Evolutionary conservation across 2,329 filamentous ascomycete species (phyloP).

Genomic region (Curvularia sp.): DNA sequence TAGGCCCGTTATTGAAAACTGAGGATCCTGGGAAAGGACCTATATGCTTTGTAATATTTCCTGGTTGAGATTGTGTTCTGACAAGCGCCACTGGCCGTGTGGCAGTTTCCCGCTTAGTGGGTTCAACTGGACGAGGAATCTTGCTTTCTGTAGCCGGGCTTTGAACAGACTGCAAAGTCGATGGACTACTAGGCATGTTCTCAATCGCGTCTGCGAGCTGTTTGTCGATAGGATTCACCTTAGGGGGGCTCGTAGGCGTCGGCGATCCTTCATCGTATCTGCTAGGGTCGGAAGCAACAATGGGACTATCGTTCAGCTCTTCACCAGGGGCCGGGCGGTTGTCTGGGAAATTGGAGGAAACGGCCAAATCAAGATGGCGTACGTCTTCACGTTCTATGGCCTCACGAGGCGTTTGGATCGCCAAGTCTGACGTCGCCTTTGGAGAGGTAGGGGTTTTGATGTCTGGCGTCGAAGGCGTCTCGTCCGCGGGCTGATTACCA

Average conservation of each 20-base stretch:
- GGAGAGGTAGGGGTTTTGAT: constrained; percentile 18
- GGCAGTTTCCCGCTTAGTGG: constrained; percentile 41
- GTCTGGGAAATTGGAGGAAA: constrained; percentile 53
- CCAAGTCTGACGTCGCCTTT: constrained; percentile 24
- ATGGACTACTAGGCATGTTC: constrained; percentile 43
- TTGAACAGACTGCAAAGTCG: constrained; percentile 24
- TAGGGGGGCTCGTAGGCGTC: constrained; percentile 39
- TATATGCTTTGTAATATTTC: constrained; percentile 36
- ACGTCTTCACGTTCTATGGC: constrained; percentile 61
- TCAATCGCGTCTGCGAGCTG: constrained; percentile 45
- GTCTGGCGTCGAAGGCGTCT: constrained; percentile 12
- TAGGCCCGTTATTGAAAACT: constrained; percentile 26
- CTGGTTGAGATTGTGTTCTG: constrained; percentile 50
- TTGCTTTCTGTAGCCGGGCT: constrained; percentile 43
- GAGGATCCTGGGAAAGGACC: constrained; percentile 26
- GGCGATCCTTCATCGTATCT: constrained; percentile 37
- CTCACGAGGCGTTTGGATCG: constrained; percentile 43
- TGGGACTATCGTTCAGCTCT: constrained; percentile 39
- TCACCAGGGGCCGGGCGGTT: constrained; percentile 27
- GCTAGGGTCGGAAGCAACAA: constrained; percentile 27
- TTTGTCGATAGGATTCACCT: constrained; percentile 48
- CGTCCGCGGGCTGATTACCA: constrained; percentile 26
- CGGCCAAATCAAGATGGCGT: constrained; percentile 67
- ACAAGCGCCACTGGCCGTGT: constrained; percentile 35
- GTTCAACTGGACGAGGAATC: constrained; percentile 50